A percentile compares a stretch with the other conserved stretches of the same genome.
phyloP scores from a whole-genome alignment of 345 rosid species.

The Melaleuca quinquenervia region DNA sequence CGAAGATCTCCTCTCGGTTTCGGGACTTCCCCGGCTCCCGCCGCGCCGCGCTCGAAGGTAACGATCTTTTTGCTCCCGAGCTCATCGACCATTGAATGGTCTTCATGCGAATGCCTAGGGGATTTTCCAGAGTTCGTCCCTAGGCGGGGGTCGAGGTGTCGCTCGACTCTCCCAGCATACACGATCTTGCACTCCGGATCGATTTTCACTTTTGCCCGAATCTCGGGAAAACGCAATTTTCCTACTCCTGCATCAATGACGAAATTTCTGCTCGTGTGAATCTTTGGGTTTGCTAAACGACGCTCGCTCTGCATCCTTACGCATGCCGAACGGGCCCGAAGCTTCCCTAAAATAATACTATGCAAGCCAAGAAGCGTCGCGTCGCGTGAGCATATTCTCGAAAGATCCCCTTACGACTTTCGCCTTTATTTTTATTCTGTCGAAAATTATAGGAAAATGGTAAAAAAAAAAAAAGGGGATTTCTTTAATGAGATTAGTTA shows the following conservation, averaged over 20 bases:
- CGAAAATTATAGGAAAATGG: not conserved
- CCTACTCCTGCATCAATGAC: not conserved
- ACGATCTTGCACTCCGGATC: not conserved
- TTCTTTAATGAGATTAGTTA: not conserved
- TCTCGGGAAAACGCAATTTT: not conserved
- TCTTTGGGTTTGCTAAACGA: not conserved
- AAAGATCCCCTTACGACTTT: not conserved
- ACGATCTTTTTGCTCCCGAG: not conserved
- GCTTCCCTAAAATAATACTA: not conserved
- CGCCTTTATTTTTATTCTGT: not conserved
- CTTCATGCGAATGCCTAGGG: not conserved
- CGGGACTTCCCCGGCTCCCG: not conserved
- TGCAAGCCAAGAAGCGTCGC: not conserved
- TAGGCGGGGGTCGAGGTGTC: not conserved
- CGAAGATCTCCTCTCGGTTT: not conserved
- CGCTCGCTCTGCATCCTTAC: not conserved
- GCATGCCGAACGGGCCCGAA: not conserved
- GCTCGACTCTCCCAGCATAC: not conserved
- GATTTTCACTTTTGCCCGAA: not conserved
- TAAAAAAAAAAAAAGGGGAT: not conserved
- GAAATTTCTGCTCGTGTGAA: not conserved
- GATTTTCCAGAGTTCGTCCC: rapidly evolving
- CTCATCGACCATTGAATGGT: not conserved
- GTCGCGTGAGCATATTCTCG: not conserved
- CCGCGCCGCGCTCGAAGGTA: not conserved